Percentiles rank a stretch among this genome's conserved stretches.
Conservation (phyloP, 2,329 filamentous ascomycete species). For the Colletotrichum sp. region DNA sequence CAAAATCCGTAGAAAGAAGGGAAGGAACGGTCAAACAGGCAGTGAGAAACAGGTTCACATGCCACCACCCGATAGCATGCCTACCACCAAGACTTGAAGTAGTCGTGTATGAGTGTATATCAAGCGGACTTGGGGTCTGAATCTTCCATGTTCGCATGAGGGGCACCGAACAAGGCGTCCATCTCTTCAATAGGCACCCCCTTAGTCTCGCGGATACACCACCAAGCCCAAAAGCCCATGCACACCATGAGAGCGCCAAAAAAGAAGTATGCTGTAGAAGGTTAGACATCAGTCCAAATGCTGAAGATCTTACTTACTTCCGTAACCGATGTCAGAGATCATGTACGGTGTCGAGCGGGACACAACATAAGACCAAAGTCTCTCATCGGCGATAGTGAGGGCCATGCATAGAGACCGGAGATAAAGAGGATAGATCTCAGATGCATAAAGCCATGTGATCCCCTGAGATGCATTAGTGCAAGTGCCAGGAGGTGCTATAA, state of each 20-base stretch:
- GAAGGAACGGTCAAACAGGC: neutral
- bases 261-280: neutral
- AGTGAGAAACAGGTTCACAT: neutral
- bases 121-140: neutral
- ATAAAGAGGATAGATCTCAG: no score
- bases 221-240: neutral
- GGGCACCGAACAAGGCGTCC: neutral
- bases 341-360: no score
- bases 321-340: no score
- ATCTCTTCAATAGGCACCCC: neutral
- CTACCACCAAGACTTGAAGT: neutral
- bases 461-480: no score
- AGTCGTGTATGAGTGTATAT: neutral
- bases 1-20: neutral
- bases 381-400: no score
- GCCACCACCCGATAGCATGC: neutral
- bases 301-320: no score
- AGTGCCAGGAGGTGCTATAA: no score
- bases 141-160: neutral
- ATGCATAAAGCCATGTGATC: no score
- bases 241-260: neutral
- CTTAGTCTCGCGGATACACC: neutral
- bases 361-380: no score
- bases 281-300: neutral
- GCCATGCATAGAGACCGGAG: no score